Base-by-base conservation (phyloP, 768 basidiomycete species). In the Podaxis sp. region DNA sequence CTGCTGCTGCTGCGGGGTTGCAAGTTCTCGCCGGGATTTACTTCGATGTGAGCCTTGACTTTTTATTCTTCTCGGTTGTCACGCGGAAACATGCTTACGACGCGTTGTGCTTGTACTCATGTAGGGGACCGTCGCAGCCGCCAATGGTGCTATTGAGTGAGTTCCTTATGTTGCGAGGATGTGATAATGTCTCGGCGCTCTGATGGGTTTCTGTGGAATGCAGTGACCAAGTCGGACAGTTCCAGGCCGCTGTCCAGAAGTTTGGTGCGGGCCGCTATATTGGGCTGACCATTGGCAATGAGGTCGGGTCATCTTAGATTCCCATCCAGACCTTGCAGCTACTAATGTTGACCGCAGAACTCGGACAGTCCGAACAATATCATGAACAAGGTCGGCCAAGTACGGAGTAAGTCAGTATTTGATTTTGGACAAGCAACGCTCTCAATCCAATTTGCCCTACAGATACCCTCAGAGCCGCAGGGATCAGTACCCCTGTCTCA, bases 261-360 rank as follows among this genome's bases (percentile, higher is more conserved):
- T 78, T 73, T 37, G 76, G 77, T 7, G 63, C 71, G 2, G 69
- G 68, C 2, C 66, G 71, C 61, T 79, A 73, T 64, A 64, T 70
- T 52, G 77, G 74, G 4, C 66, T 79, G 51, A 74, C 75, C 0
- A 66, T 79, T 54, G 77, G 77, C 50, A 79, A 79, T 55, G 77
- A 79, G 68, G 74, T 72, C 4, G 55, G 66, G 2, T 38, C 40
- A n/a, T 12, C 27, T n/a, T 13, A 36, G 12, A 7, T 40, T 3
- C 19, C 33, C 25, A 37, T 27, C n/a, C 15, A 15, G 49, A 24
- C 22, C 11, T 24, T 6, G 13, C 24, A 15, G 12, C 33, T 33
- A 47, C 46, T 24, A 36, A 24, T 66, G 24, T 38, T 29, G 9
- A 17, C 15, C 33, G 11, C 25, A 74, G 73, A 73, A 73, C 17